phyloP scores from a whole-genome alignment of 768 basidiomycete species.

The Boletus subparvulus region DNA sequence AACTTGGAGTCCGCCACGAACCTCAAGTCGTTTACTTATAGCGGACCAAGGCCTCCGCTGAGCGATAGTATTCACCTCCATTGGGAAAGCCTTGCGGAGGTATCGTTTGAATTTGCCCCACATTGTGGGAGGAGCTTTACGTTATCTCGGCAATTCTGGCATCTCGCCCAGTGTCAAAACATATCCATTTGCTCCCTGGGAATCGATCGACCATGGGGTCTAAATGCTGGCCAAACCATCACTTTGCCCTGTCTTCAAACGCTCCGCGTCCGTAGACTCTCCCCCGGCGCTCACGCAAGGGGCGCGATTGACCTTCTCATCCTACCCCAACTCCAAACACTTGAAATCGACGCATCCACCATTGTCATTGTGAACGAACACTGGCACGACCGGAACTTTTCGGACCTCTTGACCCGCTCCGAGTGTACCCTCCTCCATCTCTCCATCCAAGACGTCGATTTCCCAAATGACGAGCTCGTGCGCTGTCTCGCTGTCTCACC shows the following conservation, averaged over 20 bases:
- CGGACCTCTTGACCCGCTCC: conserved; percentile 18
- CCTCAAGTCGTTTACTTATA: conserved; percentile 17
- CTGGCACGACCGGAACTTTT: conserved; percentile 17
- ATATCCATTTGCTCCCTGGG: conserved; percentile 22
- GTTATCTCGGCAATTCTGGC: conserved; percentile 1
- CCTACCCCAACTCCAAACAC: conserved; percentile 19
- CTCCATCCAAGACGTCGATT: conserved; percentile 13
- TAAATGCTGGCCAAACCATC: not conserved
- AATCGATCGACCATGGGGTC: conserved; percentile 1
- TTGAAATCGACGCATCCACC: conserved; percentile 16
- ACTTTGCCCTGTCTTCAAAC: conserved; percentile 13
- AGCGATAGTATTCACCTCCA: not conserved
- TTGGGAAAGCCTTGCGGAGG: conserved; percentile 15
- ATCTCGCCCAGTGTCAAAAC: conserved; percentile 17
- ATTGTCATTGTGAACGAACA: not conserved
- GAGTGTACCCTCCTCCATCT: conserved; percentile 11
- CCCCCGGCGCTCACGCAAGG: not conserved
- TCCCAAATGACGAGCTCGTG: conserved; percentile 19
- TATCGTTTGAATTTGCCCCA: conserved; percentile 12
- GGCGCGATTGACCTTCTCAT: conserved; percentile 9
- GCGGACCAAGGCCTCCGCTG: not conserved
- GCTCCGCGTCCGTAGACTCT: conserved; percentile 19
- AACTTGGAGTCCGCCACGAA: conserved; percentile 12
- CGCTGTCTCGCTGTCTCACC: conserved; percentile 18
- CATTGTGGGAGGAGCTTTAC: conserved; percentile 3